phyloP scores from a whole-genome alignment of 805 yeast species.

The Kuraishia capsulata region DNA sequence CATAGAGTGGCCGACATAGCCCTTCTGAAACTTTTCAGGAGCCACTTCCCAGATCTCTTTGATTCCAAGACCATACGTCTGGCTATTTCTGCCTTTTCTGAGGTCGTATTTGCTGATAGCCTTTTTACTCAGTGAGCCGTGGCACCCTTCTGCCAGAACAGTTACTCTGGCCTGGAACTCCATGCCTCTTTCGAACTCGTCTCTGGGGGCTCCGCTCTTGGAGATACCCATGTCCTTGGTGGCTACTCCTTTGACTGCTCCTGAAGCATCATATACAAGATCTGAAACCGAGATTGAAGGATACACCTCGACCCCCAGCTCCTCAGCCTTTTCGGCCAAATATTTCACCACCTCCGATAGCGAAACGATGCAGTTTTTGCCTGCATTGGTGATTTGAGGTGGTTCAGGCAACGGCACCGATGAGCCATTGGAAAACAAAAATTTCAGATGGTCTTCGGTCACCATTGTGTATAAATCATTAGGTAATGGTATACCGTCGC shows the following conservation, averaged over 20 bases:
- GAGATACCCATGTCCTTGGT: slow-evolving; percentile 88
- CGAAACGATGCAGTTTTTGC: slow-evolving; percentile 78
- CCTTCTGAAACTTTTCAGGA: slow-evolving; percentile 71
- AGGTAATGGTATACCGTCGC: slow-evolving; percentile 68
- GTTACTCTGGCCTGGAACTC: slow-evolving; percentile 89
- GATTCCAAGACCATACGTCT: slow-evolving; percentile 92
- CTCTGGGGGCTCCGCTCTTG: slow-evolving; percentile 68
- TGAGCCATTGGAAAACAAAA: slow-evolving; percentile 42
- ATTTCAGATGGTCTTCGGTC: slow-evolving; percentile 64
- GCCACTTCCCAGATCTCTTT: slow-evolving; percentile 96
- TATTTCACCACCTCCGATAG: slow-evolving; percentile 73
- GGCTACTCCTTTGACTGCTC: slow-evolving; percentile 78
- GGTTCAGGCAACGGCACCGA: slow-evolving; percentile 84
- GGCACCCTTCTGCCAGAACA: slow-evolving; percentile 96
- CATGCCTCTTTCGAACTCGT: slow-evolving; percentile 91
- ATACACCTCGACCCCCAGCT: slow-evolving; percentile 86
- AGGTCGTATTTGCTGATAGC: slow-evolving; percentile 61
- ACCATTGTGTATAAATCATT: slow-evolving; percentile 68
- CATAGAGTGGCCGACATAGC: slow-evolving; percentile 77
- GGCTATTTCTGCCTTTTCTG: slow-evolving; percentile 57
- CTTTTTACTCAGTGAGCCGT: slow-evolving; percentile 83
- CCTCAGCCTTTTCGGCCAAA: slow-evolving; percentile 85
- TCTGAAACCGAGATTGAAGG: slow-evolving; percentile 86
- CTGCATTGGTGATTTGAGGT: slow-evolving; percentile 76
- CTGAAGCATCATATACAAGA: slow-evolving; percentile 47